These are phyloP conservation scores for Ligustrum vulgare DNA, from an alignment of 257 asterid genomes.

Conservation along the genomic window DNA sequence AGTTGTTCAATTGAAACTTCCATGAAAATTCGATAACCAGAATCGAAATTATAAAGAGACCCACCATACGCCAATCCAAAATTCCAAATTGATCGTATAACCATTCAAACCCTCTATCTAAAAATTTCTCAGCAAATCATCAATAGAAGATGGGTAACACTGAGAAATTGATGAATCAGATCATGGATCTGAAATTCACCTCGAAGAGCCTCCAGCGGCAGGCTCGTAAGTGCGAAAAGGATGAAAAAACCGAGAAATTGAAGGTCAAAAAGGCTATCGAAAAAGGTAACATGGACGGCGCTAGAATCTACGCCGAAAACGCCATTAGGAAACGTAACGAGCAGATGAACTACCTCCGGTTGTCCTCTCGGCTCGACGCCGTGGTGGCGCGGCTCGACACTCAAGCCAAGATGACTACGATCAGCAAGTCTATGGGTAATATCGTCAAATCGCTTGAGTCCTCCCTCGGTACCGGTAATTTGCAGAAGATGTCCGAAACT, in stretches of 20 bases:
- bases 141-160: constrained; percentile 71
- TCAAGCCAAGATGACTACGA: constrained; percentile 84
- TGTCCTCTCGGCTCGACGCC: constrained; percentile 91
- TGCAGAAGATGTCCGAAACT: constrained; percentile 98
- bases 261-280: constrained; percentile 96
- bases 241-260: constrained; percentile 84
- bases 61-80: constrained; percentile 24
- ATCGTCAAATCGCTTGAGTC: constrained; percentile 91
- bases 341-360: constrained; percentile 95
- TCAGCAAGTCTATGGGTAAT: constrained; percentile 82
- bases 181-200: constrained; percentile 93
- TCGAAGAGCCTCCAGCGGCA: constrained; percentile 84
- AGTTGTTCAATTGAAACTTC: background rate
- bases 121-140: background rate
- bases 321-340: constrained; percentile 93
- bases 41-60: constrained; percentile 3
- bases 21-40: background rate
- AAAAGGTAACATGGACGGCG: constrained; percentile 99
- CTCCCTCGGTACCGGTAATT: constrained; percentile 73
- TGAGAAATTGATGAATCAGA: constrained; percentile 86
- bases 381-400: constrained; percentile 96
- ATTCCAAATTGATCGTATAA: background rate
- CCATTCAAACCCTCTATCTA: constrained; percentile 19
- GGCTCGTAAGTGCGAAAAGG: constrained; percentile 91
- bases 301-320: constrained; percentile 97